A percentile compares a stretch with the other conserved stretches of the same genome.
Evolutionary conservation across 1,284 basidiomycete genomes (phyloP).

Genomic region (Leccinum pachyderme): DNA sequence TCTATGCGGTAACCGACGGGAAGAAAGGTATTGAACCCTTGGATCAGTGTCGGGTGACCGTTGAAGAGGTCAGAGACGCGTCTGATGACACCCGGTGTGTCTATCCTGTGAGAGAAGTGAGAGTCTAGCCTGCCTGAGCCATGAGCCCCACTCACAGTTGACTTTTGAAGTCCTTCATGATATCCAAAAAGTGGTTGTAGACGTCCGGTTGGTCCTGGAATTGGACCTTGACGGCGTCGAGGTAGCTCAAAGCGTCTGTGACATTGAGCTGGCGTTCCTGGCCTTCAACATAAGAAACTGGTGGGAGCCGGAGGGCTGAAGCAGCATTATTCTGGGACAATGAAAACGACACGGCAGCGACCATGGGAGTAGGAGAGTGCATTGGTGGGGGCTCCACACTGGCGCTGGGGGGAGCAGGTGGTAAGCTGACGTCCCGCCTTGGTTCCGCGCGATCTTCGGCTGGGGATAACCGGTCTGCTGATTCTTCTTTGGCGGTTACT

Average conservation of each 20-base stretch:
- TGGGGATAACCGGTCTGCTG: slow-evolving; percentile 6
- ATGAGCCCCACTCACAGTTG: slow-evolving; percentile 60
- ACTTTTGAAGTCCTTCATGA: slow-evolving; percentile 98
- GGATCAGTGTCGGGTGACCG: slow-evolving; percentile 88
- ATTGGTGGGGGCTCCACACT: background rate
- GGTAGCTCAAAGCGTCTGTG: slow-evolving; percentile 90
- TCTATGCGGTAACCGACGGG: slow-evolving; percentile 95
- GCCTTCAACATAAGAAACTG: slow-evolving; percentile 25
- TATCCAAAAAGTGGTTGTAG: slow-evolving; percentile 93
- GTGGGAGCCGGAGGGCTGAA: slow-evolving; percentile 15
- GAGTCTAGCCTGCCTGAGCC: background rate
- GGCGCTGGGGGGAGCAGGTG: slow-evolving; percentile 7
- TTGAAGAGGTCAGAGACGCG: slow-evolving; percentile 93
- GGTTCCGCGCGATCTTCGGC: slow-evolving; percentile 13
- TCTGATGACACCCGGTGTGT: slow-evolving; percentile 95
- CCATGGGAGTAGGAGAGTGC: slow-evolving; percentile 19
- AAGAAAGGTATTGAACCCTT: slow-evolving; percentile 98
- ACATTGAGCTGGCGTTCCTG: slow-evolving; percentile 64
- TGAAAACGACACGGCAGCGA: background rate
- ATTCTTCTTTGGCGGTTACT: slow-evolving; percentile 5
- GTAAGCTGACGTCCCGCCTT: slow-evolving; percentile 21
- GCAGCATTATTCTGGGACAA: background rate
- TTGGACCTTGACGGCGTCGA: slow-evolving; percentile 90
- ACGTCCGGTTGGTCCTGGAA: slow-evolving; percentile 88
- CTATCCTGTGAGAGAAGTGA: slow-evolving; percentile 64